Percentiles rank a stretch among this genome's conserved stretches.
Evolutionary conservation across 208 protist genomes (phyloP).

Genomic region (Wallacemonas sp.): DNA sequence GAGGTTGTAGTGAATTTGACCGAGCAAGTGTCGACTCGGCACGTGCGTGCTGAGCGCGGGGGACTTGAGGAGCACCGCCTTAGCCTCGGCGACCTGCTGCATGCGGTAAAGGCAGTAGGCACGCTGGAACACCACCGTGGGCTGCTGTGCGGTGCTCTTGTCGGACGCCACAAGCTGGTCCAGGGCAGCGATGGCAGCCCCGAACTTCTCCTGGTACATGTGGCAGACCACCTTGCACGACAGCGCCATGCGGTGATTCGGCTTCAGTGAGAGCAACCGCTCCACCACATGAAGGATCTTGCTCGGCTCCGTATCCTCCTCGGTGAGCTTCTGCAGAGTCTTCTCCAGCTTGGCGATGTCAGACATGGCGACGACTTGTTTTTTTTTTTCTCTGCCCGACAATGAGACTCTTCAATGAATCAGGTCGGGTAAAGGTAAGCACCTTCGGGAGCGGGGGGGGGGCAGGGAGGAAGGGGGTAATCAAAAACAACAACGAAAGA

Average conservation of each 20-base stretch:
- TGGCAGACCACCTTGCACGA: conserved; percentile 67
- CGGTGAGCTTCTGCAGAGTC: conserved; percentile 48
- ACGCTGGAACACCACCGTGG: conserved; percentile 55
- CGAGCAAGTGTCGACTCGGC: conserved; percentile 66
- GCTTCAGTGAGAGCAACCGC: conserved; percentile 55
- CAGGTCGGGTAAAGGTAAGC: too few relatives aligned
- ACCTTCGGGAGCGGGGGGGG: too few relatives aligned
- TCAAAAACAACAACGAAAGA: too few relatives aligned
- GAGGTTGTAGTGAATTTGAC: conserved; percentile 83
- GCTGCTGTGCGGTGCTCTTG: conserved; percentile 1
- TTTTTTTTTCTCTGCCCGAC: too few relatives aligned
- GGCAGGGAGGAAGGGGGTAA: too few relatives aligned
- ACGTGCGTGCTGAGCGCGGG: conserved; percentile 21
- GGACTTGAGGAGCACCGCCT: conserved; percentile 23
- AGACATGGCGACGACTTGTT: conserved; percentile 25
- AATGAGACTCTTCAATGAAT: too few relatives aligned
- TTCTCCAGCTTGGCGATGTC: conserved; percentile 69
- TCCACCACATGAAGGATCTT: conserved; percentile 58
- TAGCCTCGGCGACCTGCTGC: conserved; percentile 57
- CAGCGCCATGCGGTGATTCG: conserved; percentile 55
- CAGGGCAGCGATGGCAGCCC: conserved; percentile 51
- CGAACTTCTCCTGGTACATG: conserved; percentile 65
- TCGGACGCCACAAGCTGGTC: conserved; percentile 30
- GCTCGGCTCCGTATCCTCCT: conserved; percentile 34
- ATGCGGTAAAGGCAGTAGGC: conserved; percentile 79